Evolutionary conservation across 2,329 filamentous ascomycete species (phyloP), one percentile per base, ranked within the genome.

Genomic region (Setomelanomma holmii): DNA sequence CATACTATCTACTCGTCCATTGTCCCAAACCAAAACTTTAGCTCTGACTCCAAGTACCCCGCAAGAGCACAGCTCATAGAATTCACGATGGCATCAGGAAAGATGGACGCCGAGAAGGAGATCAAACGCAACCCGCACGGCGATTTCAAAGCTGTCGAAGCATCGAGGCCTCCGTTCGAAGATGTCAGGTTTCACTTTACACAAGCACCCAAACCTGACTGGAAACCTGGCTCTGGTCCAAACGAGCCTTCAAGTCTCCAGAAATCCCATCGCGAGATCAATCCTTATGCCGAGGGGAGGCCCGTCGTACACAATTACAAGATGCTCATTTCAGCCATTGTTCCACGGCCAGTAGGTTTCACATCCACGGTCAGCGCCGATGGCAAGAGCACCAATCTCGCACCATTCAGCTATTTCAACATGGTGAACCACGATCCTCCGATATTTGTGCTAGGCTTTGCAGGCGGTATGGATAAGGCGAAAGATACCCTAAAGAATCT

Each of bases 341-440:
- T 92, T 14, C 93, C 93, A 1, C 85, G 93, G 11, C 93, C 93
- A 11, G 88, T 97, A 40, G 85, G 84, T 1, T 86, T 88, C 57
- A 74, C 87, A 12, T 82, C 80, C 43, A 88, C 86, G 1, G 72
- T 79, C 30, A 82, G 79, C 2, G 77, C 77, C 34, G 88, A 92
- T 66, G 90, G 89, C 19, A 53, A 58, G 45, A 80, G 77, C 22
- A 85, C 84, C 14, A 98, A 97, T 76, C 82, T 97, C 2, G 91
- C 93, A 0, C 93, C 92, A 0, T 96, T 95, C 75, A 89, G 85
- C 68, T 97, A 95, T 79, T 91, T 92, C 73, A 89, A 91, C 72
- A 76, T 96, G 56, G 82, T 96, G 61, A 86, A 86, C 73, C 89
- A 95, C 72, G 93, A 97, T 71, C 93, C 93, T 4, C 93, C 93